These are phyloP conservation scores for Ampelomyces quisqualis DNA, from an alignment of 2,329 filamentous ascomycete species.

Conservation along the genomic window DNA sequence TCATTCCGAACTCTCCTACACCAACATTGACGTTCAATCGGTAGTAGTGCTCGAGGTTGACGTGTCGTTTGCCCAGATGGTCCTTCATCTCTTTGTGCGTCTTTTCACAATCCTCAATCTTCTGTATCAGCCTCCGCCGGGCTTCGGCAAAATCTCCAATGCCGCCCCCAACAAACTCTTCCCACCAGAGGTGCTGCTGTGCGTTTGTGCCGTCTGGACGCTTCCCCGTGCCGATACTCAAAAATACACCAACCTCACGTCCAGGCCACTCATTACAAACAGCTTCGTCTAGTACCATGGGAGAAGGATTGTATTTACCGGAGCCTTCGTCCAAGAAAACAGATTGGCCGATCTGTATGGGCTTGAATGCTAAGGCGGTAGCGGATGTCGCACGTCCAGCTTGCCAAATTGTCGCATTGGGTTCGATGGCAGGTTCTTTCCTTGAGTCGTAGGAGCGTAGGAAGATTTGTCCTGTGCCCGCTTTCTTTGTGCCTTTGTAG, in stretches of 20 bases:
- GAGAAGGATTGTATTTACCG: conserved; percentile 88
- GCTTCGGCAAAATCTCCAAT: conserved; percentile 92
- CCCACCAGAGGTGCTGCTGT: conserved; percentile 79
- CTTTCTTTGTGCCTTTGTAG: conserved; percentile 76
- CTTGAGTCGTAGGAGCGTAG: conserved; percentile 94
- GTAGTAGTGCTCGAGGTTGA: conserved; percentile 89
- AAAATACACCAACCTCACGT: conserved; percentile 84
- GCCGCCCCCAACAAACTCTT: conserved; percentile 70
- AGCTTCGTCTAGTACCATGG: conserved; percentile 84
- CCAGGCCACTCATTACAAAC: conserved; percentile 93
- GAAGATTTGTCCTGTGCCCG: conserved; percentile 64
- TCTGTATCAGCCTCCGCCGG: conserved; percentile 75
- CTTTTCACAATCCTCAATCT: conserved; percentile 92
- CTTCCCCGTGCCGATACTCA: conserved; percentile 93
- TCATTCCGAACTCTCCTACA: conserved; percentile 97
- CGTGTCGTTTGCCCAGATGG: conserved; percentile 71
- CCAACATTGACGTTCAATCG: conserved; percentile 96
- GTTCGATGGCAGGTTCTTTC: conserved; percentile 85
- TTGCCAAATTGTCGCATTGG: conserved; percentile 95
- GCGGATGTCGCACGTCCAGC: conserved; percentile 92
- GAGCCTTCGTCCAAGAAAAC: conserved; percentile 90
- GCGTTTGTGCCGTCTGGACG: conserved; percentile 70
- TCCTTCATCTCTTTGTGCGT: conserved; percentile 88
- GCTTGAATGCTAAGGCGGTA: conserved; percentile 91
- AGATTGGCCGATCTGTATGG: conserved; percentile 89